A percentile compares a stretch with the other conserved stretches of the same genome.
phyloP scores from a whole-genome alignment of 768 basidiomycete species.

The Leccinellum albellum region DNA sequence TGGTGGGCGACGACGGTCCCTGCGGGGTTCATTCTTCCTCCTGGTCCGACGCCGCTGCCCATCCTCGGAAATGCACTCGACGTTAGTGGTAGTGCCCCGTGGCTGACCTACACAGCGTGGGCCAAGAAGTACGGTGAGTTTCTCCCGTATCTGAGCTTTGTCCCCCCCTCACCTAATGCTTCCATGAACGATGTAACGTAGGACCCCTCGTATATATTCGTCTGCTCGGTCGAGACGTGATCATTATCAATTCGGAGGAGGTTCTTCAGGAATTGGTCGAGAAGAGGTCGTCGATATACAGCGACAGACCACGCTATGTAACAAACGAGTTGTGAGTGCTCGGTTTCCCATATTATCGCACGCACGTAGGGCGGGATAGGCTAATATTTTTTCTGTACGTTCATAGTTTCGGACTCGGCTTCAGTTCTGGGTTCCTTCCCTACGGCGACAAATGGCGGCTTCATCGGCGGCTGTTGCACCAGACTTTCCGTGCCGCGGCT shows the following conservation, averaged over 20 bases:
- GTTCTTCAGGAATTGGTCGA: constrained; percentile 11
- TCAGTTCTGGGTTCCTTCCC: constrained; percentile 2
- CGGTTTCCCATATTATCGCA: background rate
- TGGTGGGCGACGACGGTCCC: background rate
- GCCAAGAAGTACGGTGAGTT: constrained; percentile 7
- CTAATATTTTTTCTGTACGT: background rate
- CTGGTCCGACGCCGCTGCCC: constrained; percentile 10
- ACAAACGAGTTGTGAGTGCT: constrained; percentile 8
- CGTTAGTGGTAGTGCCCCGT: constrained; percentile 3
- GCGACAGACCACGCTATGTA: constrained; percentile 10
- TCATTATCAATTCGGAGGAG: constrained; percentile 12
- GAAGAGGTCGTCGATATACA: constrained; percentile 11
- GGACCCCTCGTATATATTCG: constrained; percentile 1
- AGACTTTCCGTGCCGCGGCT: constrained; percentile 6
- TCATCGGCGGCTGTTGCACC: constrained; percentile 16
- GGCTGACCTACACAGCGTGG: constrained; percentile 15
- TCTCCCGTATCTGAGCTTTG: background rate
- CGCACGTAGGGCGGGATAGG: background rate
- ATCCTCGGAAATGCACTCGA: constrained; percentile 12
- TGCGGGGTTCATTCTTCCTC: constrained; percentile 3
- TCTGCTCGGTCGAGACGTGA: background rate
- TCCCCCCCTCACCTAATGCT: background rate
- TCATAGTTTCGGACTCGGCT: constrained; percentile 14
- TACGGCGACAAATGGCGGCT: background rate
- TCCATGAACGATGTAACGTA: background rate